These are phyloP conservation scores for Aspergillus caelatus DNA, from an alignment of 2,329 filamentous ascomycete genomes.

Conservation along the genomic window DNA sequence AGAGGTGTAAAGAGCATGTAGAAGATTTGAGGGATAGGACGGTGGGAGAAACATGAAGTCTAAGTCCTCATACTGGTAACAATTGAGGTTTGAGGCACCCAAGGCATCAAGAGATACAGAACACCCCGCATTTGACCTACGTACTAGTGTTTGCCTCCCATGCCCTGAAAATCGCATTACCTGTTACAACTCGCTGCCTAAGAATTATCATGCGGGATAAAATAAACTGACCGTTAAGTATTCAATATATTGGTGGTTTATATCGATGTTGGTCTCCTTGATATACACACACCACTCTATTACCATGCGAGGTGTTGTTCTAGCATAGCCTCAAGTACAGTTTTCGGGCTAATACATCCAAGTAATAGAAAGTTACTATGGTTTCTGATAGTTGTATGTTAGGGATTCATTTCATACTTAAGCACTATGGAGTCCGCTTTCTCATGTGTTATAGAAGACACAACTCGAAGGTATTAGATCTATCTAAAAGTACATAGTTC, in stretches of 20 bases:
- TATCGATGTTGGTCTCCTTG: neutral
- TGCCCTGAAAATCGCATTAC: too few relatives aligned
- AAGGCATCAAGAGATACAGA: neutral
- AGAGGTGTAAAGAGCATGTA: neutral
- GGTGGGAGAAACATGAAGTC: neutral
- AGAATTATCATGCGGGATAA: neutral
- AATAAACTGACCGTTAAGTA: neutral
- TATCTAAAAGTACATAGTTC: neutral
- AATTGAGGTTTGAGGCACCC: neutral
- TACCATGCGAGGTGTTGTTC: neutral
- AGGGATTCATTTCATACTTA: neutral
- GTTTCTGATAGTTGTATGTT: neutral
- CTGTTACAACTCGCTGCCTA: neutral
- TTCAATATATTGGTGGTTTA: neutral
- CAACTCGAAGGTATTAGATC: neutral
- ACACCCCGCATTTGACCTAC: neutral
- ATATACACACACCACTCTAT: neutral
- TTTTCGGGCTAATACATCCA: neutral
- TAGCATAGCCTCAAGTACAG: neutral
- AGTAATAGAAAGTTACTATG: neutral
- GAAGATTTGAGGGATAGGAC: neutral
- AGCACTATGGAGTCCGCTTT: neutral
- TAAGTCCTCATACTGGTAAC: neutral
- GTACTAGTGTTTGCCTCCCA: neutral
- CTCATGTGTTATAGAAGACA: too few relatives aligned